These are phyloP conservation scores for Amborella trichopoda DNA, from an alignment of 164 flowering plant species.

Conservation along the genomic window DNA sequence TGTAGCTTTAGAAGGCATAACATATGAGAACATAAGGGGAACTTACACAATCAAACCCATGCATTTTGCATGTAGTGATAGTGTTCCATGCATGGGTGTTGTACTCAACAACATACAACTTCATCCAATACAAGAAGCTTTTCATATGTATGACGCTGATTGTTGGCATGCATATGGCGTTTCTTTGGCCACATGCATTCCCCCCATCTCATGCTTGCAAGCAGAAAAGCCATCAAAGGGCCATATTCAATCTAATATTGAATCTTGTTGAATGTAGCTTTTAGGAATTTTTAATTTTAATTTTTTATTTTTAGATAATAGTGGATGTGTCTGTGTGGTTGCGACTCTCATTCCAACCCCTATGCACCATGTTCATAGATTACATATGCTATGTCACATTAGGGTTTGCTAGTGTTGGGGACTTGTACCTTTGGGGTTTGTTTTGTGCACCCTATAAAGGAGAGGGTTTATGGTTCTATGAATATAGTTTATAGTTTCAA, in stretches of 20 bases:
- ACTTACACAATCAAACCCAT: conserved; percentile 39
- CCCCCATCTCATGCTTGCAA: conserved; percentile 46
- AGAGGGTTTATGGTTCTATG: no score
- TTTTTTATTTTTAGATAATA: no score
- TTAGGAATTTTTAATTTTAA: no score
- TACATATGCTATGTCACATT: no score
- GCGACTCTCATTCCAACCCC: no score
- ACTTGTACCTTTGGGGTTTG: no score
- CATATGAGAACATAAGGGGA: conserved; percentile 33
- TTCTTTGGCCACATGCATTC: conserved; percentile 32
- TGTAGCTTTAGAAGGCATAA: conserved; percentile 38
- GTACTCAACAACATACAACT: conserved; percentile 34
- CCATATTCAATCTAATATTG: conserved; percentile 8
- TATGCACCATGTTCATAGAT: no score
- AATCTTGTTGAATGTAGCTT: conserved; percentile 23
- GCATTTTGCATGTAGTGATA: conserved; percentile 51
- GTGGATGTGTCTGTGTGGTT: no score
- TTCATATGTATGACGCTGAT: conserved; percentile 24
- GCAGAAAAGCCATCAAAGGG: conserved; percentile 22
- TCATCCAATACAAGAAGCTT: conserved; percentile 17
- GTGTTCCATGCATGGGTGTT: conserved; percentile 34
- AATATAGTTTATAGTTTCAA: no score
- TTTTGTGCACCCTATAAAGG: no score
- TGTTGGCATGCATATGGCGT: conserved; percentile 66
- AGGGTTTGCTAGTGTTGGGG: no score